These are phyloP conservation scores for Carex arenaria DNA, from an alignment of 202 grass and related monocot species.

Conservation along the genomic window DNA sequence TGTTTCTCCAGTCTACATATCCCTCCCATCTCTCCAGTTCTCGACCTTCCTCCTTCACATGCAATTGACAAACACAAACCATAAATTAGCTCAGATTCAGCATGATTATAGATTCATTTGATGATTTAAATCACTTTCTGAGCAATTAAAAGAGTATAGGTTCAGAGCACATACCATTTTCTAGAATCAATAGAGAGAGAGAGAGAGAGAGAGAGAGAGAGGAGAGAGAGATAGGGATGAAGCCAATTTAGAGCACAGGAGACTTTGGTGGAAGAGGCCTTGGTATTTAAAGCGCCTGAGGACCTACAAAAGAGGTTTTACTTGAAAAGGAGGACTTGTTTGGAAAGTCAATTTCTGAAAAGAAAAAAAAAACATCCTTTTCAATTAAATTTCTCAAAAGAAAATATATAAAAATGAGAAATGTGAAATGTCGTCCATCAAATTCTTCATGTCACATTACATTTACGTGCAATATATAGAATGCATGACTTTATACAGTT, in stretches of 20 bases:
- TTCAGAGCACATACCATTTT: slow-evolving; percentile 10
- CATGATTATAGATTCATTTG: not conserved
- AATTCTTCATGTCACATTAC: not conserved
- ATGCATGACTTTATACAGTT: not conserved
- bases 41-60: slow-evolving; percentile 37
- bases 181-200: not conserved
- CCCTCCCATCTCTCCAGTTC: slow-evolving; percentile 56
- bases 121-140: not conserved
- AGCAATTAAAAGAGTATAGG: not conserved
- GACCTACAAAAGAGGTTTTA: slow-evolving; percentile 5
- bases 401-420: not conserved
- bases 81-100: not conserved
- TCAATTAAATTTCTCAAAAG: not conserved
- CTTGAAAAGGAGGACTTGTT: slow-evolving; percentile 16
- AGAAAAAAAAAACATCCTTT: not conserved
- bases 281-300: slow-evolving; percentile 20
- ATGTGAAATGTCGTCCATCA: not conserved
- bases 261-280: not conserved
- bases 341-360: slow-evolving; percentile 14
- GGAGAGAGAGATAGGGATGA: not conserved
- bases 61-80: not conserved
- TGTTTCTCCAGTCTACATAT: slow-evolving; percentile 87
- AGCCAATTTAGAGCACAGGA: slow-evolving; percentile 4
- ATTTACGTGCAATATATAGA: not conserved
- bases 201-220: not conserved